These are phyloP conservation scores for Hsuehochloa calcarea DNA, from an alignment of 176 grass and related monocot species.

Conservation along the genomic window DNA sequence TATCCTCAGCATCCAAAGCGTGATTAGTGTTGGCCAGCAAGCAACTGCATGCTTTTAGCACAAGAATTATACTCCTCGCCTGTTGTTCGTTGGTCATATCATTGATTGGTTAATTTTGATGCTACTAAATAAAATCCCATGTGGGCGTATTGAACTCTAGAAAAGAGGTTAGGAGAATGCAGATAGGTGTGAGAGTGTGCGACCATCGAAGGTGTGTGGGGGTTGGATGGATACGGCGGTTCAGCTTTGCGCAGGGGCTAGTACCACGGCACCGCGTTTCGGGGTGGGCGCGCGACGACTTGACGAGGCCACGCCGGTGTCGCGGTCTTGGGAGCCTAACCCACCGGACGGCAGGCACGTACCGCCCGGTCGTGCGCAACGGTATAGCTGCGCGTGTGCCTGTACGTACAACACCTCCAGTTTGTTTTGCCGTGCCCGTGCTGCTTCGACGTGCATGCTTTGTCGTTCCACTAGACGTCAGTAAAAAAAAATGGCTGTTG, in stretches of 20 bases:
- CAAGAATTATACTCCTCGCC: not conserved
- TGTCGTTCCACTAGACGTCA: not conserved
- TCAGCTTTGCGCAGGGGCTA: conserved; percentile 23
- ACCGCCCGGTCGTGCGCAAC: too few relatives aligned
- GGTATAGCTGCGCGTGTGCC: not conserved
- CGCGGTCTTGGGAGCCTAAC: conserved; percentile 5
- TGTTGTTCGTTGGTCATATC: not conserved
- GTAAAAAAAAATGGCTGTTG: not conserved
- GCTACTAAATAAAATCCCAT: conserved; percentile 19
- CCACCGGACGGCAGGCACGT: not conserved
- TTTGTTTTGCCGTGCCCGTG: not conserved
- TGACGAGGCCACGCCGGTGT: conserved; percentile 26
- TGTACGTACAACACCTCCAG: not conserved
- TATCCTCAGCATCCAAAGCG: conserved; percentile 34
- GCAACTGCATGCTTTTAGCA: conserved; percentile 21
- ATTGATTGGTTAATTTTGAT: not conserved
- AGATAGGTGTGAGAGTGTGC: not conserved
- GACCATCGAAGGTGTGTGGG: not conserved
- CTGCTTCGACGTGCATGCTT: not conserved
- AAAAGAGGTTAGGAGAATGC: not conserved
- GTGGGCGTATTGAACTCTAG: not conserved
- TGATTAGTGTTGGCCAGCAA: conserved; percentile 25
- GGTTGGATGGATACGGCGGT: conserved; percentile 29
- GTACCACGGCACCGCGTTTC: conserved; percentile 39
- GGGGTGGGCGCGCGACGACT: not conserved